These are phyloP conservation scores for Nannochloropsis gaditana DNA, from an alignment of 108 stramenopile genomes.

Conservation along the genomic window DNA sequence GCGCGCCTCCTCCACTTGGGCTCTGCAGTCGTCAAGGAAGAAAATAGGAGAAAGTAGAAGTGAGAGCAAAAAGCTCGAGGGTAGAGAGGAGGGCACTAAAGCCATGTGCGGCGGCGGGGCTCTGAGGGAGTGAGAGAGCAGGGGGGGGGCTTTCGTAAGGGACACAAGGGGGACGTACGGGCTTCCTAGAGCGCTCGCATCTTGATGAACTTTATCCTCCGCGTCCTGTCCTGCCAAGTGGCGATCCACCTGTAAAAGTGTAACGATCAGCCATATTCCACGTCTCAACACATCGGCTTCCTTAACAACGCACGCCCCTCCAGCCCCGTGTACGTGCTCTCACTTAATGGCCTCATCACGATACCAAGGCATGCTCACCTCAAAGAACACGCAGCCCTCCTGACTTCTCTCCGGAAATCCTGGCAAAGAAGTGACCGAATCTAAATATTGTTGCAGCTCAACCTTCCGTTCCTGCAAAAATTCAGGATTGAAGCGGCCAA, in stretches of 20 bases:
- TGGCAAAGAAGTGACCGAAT: not conserved
- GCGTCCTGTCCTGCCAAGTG: not conserved
- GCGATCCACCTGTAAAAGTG: not conserved
- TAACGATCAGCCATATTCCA: no score
- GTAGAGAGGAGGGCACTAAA: no score
- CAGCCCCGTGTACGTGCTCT: no score
- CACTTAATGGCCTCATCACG: no score
- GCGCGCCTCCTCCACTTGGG: not conserved
- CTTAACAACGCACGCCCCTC: no score
- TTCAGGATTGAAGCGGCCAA: not conserved
- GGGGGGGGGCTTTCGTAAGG: no score
- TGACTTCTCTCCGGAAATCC: not conserved
- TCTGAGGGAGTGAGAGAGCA: no score
- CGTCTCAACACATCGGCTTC: no score
- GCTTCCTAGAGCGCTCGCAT: not conserved
- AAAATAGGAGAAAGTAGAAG: not conserved
- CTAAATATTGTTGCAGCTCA: not conserved
- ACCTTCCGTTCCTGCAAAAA: slow-evolving; percentile 13
- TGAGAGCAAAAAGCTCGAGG: no score
- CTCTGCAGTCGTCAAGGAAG: not conserved
- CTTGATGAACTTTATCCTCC: not conserved
- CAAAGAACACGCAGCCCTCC: not conserved
- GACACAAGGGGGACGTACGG: not conserved
- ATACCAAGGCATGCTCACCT: not conserved
- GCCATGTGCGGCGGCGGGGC: no score